Percentiles rank a stretch among this genome's conserved stretches.
phyloP scores from a whole-genome alignment of 805 yeast species.

The Ogataea pignaliae region DNA sequence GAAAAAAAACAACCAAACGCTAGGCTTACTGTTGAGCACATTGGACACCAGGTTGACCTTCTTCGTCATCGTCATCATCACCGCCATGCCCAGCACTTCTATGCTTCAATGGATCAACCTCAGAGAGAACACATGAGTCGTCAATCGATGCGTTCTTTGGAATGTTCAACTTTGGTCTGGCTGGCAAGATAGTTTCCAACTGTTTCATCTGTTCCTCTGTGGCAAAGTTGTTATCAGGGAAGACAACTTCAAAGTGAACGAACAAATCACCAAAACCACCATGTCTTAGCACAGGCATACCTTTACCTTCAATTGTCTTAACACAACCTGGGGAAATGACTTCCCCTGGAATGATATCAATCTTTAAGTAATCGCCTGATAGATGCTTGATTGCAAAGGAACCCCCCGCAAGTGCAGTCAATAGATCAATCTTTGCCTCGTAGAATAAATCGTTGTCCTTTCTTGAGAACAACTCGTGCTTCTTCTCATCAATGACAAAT shows the following conservation, averaged over 20 bases:
- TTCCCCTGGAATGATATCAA: conserved; percentile 84
- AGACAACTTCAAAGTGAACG: conserved; percentile 79
- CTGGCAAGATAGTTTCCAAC: conserved; percentile 75
- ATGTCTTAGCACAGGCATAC: conserved; percentile 93
- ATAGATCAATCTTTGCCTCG: conserved; percentile 82
- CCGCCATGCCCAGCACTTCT: conserved; percentile 38
- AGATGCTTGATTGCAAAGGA: conserved; percentile 82
- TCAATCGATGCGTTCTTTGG: conserved; percentile 77
- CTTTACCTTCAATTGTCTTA: conserved; percentile 85
- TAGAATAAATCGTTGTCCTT: conserved; percentile 82
- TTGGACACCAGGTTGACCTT: conserved; percentile 74
- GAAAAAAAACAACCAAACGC: neutral
- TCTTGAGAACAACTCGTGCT: conserved; percentile 79
- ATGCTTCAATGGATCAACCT: conserved; percentile 27
- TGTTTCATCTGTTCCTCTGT: conserved; percentile 67
- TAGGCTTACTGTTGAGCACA: conserved; percentile 81
- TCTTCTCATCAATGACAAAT: conserved; percentile 86
- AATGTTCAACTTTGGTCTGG: conserved; percentile 55
- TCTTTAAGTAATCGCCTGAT: conserved; percentile 86
- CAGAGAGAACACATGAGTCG: conserved; percentile 41
- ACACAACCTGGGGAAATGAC: conserved; percentile 79
- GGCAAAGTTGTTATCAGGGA: conserved; percentile 76
- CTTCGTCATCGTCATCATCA: conserved; percentile 51
- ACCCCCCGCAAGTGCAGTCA: conserved; percentile 97
- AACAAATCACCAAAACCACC: conserved; percentile 88